Evolutionary conservation across 1,284 basidiomycete genomes (phyloP).

Genomic region (Erythrobasidium hasegawianum): DNA sequence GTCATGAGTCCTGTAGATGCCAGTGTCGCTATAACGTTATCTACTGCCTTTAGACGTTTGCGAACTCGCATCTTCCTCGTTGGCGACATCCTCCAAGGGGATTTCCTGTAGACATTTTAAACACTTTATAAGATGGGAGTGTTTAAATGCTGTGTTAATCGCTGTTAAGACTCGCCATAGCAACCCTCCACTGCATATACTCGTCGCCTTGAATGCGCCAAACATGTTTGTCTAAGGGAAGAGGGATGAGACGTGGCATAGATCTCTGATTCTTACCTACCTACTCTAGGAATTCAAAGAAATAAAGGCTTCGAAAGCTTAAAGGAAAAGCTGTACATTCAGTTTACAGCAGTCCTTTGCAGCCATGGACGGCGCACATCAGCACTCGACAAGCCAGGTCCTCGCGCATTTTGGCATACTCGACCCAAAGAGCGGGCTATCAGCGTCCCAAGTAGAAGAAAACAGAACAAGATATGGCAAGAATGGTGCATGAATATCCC

Average conservation of each 20-base stretch:
- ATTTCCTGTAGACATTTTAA: slow-evolving; percentile 64
- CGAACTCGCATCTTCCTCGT: slow-evolving; percentile 90
- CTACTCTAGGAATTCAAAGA: too few relatives aligned
- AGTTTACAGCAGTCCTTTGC: too few relatives aligned
- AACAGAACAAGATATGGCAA: slow-evolving; percentile 21
- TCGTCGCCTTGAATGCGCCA: slow-evolving; percentile 67
- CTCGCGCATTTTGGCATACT: slow-evolving; percentile 37
- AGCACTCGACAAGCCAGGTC: slow-evolving; percentile 37
- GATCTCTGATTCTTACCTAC: neutral
- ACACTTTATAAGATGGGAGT: too few relatives aligned
- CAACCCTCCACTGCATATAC: slow-evolving; percentile 65
- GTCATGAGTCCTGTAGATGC: slow-evolving; percentile 74
- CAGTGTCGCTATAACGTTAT: slow-evolving; percentile 85
- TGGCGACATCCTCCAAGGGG: slow-evolving; percentile 83
- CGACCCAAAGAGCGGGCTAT: slow-evolving; percentile 36
- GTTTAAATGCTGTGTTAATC: too few relatives aligned
- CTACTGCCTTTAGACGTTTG: slow-evolving; percentile 82
- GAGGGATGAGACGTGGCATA: neutral
- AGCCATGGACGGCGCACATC: slow-evolving; percentile 40
- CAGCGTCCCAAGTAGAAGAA: slow-evolving; percentile 30
- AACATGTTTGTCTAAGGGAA: slow-evolving; percentile 59
- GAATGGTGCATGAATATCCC: slow-evolving; percentile 17
- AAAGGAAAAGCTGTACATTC: too few relatives aligned
- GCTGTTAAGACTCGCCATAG: slow-evolving; percentile 60
- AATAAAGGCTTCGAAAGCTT: too few relatives aligned